These are phyloP conservation scores for Brassica carinata DNA, from an alignment of 345 rosid species.

Conservation along the genomic window DNA sequence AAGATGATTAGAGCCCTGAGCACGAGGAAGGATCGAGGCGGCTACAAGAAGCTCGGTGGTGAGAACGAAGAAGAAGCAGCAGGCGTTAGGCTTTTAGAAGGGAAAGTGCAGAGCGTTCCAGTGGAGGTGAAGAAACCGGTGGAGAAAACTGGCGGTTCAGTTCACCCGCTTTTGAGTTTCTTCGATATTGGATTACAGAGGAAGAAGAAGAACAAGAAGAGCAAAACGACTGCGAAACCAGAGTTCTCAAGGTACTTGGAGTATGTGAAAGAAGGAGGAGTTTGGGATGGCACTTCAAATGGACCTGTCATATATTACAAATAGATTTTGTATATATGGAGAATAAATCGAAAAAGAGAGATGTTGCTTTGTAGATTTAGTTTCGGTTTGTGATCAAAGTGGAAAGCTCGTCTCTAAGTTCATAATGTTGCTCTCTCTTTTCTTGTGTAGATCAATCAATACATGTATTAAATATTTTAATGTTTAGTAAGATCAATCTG, in stretches of 20 bases:
- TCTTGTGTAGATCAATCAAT: neutral
- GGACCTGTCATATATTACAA: constrained; percentile 54
- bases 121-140: constrained; percentile 16
- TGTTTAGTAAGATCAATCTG: neutral
- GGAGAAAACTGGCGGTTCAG: constrained; percentile 44
- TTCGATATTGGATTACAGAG: constrained; percentile 40
- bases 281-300: constrained; percentile 58
- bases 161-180: constrained; percentile 64
- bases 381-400: neutral
- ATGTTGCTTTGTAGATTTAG: neutral
- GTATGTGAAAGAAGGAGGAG: constrained; percentile 74
- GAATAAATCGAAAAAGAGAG: neutral
- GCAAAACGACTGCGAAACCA: constrained; percentile 64
- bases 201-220: constrained; percentile 64
- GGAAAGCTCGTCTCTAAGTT: neutral
- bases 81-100: constrained; percentile 20
- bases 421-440: neutral
- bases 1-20: constrained; percentile 70
- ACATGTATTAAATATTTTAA: neutral
- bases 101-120: constrained; percentile 18
- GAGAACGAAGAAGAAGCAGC: constrained; percentile 23
- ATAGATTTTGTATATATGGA: constrained; percentile 12
- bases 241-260: constrained; percentile 71
- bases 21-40: constrained; percentile 43
- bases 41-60: constrained; percentile 54